Conservation (phyloP, 2,329 filamentous ascomycete genomes). For the Phoma sp. region DNA sequence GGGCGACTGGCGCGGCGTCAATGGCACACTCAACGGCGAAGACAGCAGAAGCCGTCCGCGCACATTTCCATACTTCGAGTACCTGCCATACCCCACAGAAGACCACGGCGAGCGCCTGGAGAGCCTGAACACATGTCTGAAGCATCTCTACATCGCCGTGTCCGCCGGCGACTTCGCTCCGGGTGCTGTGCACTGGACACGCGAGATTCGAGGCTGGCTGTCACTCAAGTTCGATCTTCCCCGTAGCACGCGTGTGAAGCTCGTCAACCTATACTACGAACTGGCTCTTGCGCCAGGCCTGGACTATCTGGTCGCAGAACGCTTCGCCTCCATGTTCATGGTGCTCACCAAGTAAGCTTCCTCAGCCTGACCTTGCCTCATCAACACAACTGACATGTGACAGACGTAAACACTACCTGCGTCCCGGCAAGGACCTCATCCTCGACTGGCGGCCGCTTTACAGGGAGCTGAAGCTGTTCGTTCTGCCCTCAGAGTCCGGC, state of each 20-base stretch:
- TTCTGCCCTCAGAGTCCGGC: constrained; percentile 82
- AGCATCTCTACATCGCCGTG: constrained; percentile 90
- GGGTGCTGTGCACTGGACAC: constrained; percentile 94
- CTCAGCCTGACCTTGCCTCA: neutral
- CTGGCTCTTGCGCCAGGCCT: constrained; percentile 89
- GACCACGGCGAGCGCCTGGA: constrained; percentile 77
- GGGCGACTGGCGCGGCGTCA: constrained; percentile 62
- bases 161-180: constrained; percentile 93
- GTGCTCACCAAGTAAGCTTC: constrained; percentile 83
- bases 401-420: constrained; percentile 94
- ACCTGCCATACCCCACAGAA: constrained; percentile 89
- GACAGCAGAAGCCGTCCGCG: constrained; percentile 77
- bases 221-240: constrained; percentile 97
- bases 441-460: constrained; percentile 94
- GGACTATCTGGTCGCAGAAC: constrained; percentile 80
- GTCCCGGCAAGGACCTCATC: constrained; percentile 84
- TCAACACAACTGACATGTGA: constrained; percentile 35
- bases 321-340: constrained; percentile 97
- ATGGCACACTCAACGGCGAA: constrained; percentile 56
- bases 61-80: constrained; percentile 90
- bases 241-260: constrained; percentile 78
- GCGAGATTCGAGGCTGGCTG: constrained; percentile 94
- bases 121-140: constrained; percentile 85
- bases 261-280: constrained; percentile 94
- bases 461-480: constrained; percentile 89